Conservation (phyloP, 2,329 filamentous ascomycete species). For the Amylocarpus encephaloides region DNA sequence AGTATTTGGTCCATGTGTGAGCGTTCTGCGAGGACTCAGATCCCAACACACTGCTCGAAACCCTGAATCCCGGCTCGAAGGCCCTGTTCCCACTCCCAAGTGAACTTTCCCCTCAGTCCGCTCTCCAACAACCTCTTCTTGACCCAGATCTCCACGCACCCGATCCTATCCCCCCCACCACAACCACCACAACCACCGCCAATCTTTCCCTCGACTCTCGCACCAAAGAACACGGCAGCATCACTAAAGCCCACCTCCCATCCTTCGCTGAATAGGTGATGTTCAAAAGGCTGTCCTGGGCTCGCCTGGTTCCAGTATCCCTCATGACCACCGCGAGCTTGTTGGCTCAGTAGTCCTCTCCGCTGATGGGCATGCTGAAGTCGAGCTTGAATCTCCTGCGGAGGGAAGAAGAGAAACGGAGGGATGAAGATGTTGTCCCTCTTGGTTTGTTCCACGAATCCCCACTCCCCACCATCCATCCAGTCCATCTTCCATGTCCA, state of each 20-base stretch:
- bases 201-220: constrained; percentile 32
- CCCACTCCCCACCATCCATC: constrained; percentile 57
- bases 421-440: constrained; percentile 38
- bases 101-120: constrained; percentile 38
- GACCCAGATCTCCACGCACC: constrained; percentile 51
- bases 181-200: constrained; percentile 25
- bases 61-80: constrained; percentile 32
- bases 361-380: constrained; percentile 36
- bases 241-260: constrained; percentile 52
- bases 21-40: constrained; percentile 4
- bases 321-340: constrained; percentile 38
- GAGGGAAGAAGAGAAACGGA: constrained; percentile 32
- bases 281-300: constrained; percentile 42
- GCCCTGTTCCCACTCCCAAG: constrained; percentile 38
- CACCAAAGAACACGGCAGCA: constrained; percentile 44
- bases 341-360: constrained; percentile 32
- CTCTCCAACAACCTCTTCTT: constrained; percentile 48
- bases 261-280: constrained; percentile 48
- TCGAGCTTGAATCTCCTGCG: constrained; percentile 33
- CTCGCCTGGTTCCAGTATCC: constrained; percentile 43
- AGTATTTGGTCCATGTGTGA: too few relatives aligned
- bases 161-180: constrained; percentile 45
- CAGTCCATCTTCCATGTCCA: constrained; percentile 56
- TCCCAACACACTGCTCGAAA: constrained; percentile 28
- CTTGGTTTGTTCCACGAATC: constrained; percentile 47